Evolutionary conservation across 495 filamentous ascomycete species (phyloP), one percentile per base, ranked within the genome.

Genomic region (Tuber melanosporum): DNA sequence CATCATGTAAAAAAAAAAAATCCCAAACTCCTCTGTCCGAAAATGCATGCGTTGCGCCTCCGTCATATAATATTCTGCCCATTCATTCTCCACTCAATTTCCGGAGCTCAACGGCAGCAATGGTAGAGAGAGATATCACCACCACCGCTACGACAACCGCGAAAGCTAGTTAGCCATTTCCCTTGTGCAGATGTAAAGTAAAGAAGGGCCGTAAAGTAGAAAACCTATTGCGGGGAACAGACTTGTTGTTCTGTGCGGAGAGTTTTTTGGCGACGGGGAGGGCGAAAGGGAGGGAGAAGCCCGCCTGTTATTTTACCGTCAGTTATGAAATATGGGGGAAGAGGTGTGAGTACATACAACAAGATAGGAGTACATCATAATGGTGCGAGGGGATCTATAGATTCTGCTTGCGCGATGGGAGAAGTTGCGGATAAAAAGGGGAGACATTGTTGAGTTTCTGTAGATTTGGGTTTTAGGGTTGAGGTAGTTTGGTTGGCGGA

Each of bases 331-430:
- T 62, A 62, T n/a, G 22, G n/a, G 52, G 10, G 3, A 6, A 17
- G 14, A 36, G 14, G 0, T 14, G 0, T 19, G 46, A 17, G 44
- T 22, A 52, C 78, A 73, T 45, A 76, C 78, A 26, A 80, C 39
- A 62, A 80, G 71, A 42, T 80, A 80, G 62, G 77, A 76, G 71
- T 80, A 80, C 78, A 80, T 76, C 39, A 79, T 74, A 7, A 80
- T 72, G 39, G 78, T 77, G 44, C 79, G 79, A 7, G 78, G 78
- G 62, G 78, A 80, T 26, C 73, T 80, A 26, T 71, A 46, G n/a
- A 78, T 42, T 32, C 46, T 69, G 2, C 77, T 26, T 46, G 74
- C 73, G 17, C 78, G 77, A 73, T 80, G 78, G 22, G 78, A 80
- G 71, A 80, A 80, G 10, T 74, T 70, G 73, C 78, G 78, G 44